Evolutionary conservation across 1,284 basidiomycete genomes (phyloP).

Genomic region (Ceratobasidium sp.): DNA sequence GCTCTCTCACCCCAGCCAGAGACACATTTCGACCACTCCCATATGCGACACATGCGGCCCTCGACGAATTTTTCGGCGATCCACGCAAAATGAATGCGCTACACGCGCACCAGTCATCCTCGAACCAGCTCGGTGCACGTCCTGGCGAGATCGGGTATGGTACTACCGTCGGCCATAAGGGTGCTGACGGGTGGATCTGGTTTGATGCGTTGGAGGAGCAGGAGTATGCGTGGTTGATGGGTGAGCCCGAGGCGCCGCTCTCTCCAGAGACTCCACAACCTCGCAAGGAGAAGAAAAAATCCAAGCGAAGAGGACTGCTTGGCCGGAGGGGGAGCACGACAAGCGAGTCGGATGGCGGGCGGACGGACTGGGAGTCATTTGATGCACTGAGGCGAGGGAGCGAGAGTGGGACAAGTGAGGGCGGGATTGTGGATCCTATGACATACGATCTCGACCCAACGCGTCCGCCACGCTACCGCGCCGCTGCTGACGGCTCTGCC

Average conservation of each 20-base stretch:
- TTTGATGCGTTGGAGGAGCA: constrained; percentile 42
- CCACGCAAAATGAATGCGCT: constrained; percentile 45
- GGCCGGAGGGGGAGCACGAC: constrained; percentile 26
- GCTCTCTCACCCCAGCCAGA: constrained; percentile 36
- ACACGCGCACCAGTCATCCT: constrained; percentile 34
- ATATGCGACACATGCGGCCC: constrained; percentile 40
- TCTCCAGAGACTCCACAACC: constrained; percentile 22
- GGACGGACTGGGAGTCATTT: constrained; percentile 42
- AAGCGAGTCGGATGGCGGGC: constrained; percentile 32
- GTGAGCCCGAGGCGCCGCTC: not conserved
- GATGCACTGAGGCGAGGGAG: constrained; percentile 40
- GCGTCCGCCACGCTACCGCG: constrained; percentile 38
- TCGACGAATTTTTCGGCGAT: constrained; percentile 42
- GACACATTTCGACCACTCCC: constrained; percentile 41
- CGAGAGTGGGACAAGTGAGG: constrained; percentile 41
- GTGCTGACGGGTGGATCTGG: constrained; percentile 43
- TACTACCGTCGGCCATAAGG: constrained; percentile 18
- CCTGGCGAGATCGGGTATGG: constrained; percentile 41
- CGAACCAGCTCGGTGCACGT: constrained; percentile 37
- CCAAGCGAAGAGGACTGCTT: constrained; percentile 35
- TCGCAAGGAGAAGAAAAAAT: constrained; percentile 39
- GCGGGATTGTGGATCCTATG: constrained; percentile 27
- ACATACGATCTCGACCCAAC: constrained; percentile 44
- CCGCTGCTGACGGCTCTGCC: not conserved
- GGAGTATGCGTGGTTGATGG: constrained; percentile 43